These are phyloP conservation scores for Xylariomycetidae sp. DNA, from an alignment of 2,329 filamentous ascomycete species.

Conservation along the genomic window DNA sequence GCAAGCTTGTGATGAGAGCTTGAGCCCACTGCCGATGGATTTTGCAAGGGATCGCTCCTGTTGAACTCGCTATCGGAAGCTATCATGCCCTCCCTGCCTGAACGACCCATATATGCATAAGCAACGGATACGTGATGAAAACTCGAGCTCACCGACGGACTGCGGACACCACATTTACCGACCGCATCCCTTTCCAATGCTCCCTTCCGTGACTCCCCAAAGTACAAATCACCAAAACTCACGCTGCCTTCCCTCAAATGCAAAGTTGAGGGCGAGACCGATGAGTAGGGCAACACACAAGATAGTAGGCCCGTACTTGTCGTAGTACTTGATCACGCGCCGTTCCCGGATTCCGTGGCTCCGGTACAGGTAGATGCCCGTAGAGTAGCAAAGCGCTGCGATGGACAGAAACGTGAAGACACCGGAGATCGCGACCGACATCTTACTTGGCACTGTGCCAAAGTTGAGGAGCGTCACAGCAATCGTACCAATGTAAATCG, in stretches of 20 bases:
- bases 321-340: constrained; percentile 84
- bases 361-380: constrained; percentile 81
- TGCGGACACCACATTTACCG: too few relatives aligned
- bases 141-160: too few relatives aligned
- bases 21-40: too few relatives aligned
- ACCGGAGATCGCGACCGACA: constrained; percentile 64
- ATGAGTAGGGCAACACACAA: constrained; percentile 68
- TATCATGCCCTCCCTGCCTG: too few relatives aligned
- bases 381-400: constrained; percentile 72
- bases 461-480: constrained; percentile 82
- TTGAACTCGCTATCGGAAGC: too few relatives aligned
- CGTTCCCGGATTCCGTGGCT: constrained; percentile 78
- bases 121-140: too few relatives aligned
- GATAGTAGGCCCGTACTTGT: constrained; percentile 75
- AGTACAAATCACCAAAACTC: constrained; percentile 47
- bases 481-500: constrained; percentile 86
- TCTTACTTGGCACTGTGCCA: constrained; percentile 47
- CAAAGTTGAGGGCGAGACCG: constrained; percentile 76
- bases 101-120: too few relatives aligned
- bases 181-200: too few relatives aligned
- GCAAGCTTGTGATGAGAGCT: too few relatives aligned
- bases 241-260: constrained; percentile 62
- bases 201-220: not conserved
- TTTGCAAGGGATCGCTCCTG: too few relatives aligned
- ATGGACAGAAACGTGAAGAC: constrained; percentile 80